Base-by-base conservation (phyloP, 2,329 filamentous ascomycete species). In the Fusarium incarnatum region DNA sequence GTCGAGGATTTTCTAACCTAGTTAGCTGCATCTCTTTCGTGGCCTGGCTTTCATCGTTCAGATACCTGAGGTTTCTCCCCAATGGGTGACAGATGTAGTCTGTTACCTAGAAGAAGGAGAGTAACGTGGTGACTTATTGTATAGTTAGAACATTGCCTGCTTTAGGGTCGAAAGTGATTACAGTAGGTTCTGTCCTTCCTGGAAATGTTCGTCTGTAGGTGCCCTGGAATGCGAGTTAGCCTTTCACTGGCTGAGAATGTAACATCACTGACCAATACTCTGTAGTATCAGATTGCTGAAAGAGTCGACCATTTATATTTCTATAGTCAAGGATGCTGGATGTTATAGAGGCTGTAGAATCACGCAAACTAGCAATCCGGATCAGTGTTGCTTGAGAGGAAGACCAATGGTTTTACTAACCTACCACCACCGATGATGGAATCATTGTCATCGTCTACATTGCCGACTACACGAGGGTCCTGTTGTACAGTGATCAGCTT, bases 1-100 rank as follows among this genome's bases (percentile, higher is more conserved):
- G 68, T 88, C 86, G 23, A 88, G 78, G 13, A 78, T 58, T 42
- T 49, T 67, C 67, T 71, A 42, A 5, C 6, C 4, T 4, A 6
- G 44, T 72, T 11, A 64, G 56, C 40, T 22, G 9, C 13, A 20
- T 50, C 4, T 40, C 16, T n/a, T 8, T 50, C 28, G 12, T 27
- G 18, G 13, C 7, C 5, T 27, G 7, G 8, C 8, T 6, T 25
- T 45, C 15, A 12, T 11, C 8, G 13, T 27, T 10, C 16, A 5
- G 10, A 37, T 62, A 70, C 68, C 48, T 63, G 47, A 18, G 68
- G 55, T n/a, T 46, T 57, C 10, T 61, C 20, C 3, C 20, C 34
- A 12, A 73, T 60, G 12, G 66, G 71, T 5, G 82, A 79, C 6
- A 81, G 70, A 59, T 77, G 80, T 6, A 83, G 76, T 27, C 77